phyloP scores from a whole-genome alignment of 768 basidiomycete genomes.

The Hemileccinum rubropunctum region DNA sequence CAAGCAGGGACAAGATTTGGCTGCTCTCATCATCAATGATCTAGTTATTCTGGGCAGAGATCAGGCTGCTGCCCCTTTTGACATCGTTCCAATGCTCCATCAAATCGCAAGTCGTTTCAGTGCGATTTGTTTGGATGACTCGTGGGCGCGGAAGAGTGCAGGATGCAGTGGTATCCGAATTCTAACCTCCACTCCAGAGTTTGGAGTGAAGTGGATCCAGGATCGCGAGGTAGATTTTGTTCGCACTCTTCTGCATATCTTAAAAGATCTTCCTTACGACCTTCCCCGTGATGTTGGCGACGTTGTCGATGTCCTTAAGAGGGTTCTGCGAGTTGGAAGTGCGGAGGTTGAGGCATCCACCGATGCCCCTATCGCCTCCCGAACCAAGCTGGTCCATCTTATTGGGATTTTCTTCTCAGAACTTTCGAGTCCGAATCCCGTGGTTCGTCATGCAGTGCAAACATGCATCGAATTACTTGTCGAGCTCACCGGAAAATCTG shows the following conservation, averaged over 20 bases:
- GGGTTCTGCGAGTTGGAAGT: conserved; percentile 61
- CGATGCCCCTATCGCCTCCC: conserved; percentile 42
- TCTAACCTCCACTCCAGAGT: conserved; percentile 65
- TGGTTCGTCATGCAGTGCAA: conserved; percentile 83
- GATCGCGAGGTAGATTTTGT: conserved; percentile 89
- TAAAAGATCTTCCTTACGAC: conserved; percentile 93
- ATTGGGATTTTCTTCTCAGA: conserved; percentile 86
- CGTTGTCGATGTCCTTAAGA: conserved; percentile 72
- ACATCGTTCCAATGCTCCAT: conserved; percentile 68
- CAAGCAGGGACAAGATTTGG: conserved; percentile 54
- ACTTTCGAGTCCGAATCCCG: conserved; percentile 79
- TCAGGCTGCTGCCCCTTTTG: conserved; percentile 45
- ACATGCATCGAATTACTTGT: conserved; percentile 77
- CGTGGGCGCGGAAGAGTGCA: conserved; percentile 87
- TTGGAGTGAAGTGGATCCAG: conserved; percentile 76
- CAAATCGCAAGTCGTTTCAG: conserved; percentile 82
- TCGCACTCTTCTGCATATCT: conserved; percentile 83
- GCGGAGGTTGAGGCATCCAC: conserved; percentile 43
- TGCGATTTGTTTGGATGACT: conserved; percentile 85
- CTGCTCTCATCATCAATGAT: conserved; percentile 63
- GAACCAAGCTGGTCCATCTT: conserved; percentile 62
- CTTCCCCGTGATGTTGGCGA: conserved; percentile 78
- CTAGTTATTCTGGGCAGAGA: conserved; percentile 56
- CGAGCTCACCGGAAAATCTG: conserved; percentile 64
- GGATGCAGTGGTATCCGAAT: conserved; percentile 85